These are phyloP conservation scores for Phytophthora pinifolia DNA, from an alignment of 352 stramenopile species.

Conservation along the genomic window DNA sequence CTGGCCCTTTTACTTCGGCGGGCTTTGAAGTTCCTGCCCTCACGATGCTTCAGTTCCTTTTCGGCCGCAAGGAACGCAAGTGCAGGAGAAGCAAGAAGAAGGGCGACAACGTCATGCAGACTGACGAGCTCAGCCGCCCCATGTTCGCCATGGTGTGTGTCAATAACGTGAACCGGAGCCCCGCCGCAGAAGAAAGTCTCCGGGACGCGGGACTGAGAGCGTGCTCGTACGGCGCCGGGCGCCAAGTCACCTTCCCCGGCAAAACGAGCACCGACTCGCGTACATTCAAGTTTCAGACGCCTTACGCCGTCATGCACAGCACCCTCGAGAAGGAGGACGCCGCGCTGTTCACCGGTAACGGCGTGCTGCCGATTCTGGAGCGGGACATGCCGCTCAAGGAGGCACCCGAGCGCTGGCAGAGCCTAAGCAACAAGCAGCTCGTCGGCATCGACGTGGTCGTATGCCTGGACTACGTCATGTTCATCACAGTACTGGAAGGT, in stretches of 20 bases:
- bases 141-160: conserved; percentile 84
- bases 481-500: conserved; percentile 73
- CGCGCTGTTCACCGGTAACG: conserved; percentile 55
- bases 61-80: conserved; percentile 14
- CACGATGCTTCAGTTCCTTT: conserved; percentile 37
- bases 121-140: conserved; percentile 6
- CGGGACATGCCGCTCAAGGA: conserved; percentile 73
- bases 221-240: conserved; percentile 69
- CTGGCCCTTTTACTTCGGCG: conserved; percentile 12
- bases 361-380: conserved; percentile 70
- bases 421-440: conserved; percentile 60
- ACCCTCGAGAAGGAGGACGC: conserved; percentile 54
- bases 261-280: conserved; percentile 32
- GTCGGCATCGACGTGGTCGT: conserved; percentile 69
- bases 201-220: conserved; percentile 58
- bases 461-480: conserved; percentile 84
- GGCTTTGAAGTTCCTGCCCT: conserved; percentile 18
- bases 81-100: conserved; percentile 5
- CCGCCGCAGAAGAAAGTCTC: conserved; percentile 68
- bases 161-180: conserved; percentile 88
- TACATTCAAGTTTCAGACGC: conserved; percentile 69
- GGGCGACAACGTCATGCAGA: conserved; percentile 9
- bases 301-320: conserved; percentile 64
- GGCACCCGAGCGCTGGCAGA: conserved; percentile 77
- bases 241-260: conserved; percentile 60